These are phyloP conservation scores for Boletus bicolor DNA, from an alignment of 768 basidiomycete genomes.

Conservation along the genomic window DNA sequence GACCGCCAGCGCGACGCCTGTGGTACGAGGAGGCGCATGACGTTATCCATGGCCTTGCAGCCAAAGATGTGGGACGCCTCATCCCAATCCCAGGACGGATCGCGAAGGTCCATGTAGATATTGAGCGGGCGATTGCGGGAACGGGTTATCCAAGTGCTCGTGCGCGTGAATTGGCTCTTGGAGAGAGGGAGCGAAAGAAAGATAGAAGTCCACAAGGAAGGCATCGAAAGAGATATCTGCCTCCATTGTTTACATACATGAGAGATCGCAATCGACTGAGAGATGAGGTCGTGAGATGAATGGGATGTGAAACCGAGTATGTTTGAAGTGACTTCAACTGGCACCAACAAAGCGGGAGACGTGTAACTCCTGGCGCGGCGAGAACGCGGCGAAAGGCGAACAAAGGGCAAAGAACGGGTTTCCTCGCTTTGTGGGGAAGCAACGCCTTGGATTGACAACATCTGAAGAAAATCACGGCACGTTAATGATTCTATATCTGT, in stretches of 20 bases:
- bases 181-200: slow-evolving; percentile 43
- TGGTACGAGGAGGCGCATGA: slow-evolving; percentile 44
- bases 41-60: slow-evolving; percentile 41
- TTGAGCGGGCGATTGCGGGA: slow-evolving; percentile 47
- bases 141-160: slow-evolving; percentile 40
- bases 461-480: slow-evolving; percentile 3
- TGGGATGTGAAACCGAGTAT: slow-evolving; percentile 35
- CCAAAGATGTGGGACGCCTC: slow-evolving; percentile 42
- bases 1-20: slow-evolving; percentile 46
- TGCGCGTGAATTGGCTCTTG: slow-evolving; percentile 36
- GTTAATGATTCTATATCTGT: not conserved
- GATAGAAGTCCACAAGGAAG: slow-evolving; percentile 51
- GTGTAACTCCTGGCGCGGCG: not conserved
- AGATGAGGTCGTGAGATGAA: slow-evolving; percentile 25
- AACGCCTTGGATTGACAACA: slow-evolving; percentile 9
- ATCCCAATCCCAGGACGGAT: slow-evolving; percentile 55
- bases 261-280: slow-evolving; percentile 36
- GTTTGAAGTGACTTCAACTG: slow-evolving; percentile 35
- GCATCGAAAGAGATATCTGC: slow-evolving; percentile 41
- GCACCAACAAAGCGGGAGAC: slow-evolving; percentile 19
- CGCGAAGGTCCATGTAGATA: slow-evolving; percentile 56
- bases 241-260: slow-evolving; percentile 54
- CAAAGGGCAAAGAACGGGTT: not conserved
- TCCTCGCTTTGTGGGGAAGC: not conserved
- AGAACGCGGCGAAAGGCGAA: not conserved